Base-by-base conservation (phyloP, 2,329 filamentous ascomycete species). In the Dactylellina haptotyla region DNA sequence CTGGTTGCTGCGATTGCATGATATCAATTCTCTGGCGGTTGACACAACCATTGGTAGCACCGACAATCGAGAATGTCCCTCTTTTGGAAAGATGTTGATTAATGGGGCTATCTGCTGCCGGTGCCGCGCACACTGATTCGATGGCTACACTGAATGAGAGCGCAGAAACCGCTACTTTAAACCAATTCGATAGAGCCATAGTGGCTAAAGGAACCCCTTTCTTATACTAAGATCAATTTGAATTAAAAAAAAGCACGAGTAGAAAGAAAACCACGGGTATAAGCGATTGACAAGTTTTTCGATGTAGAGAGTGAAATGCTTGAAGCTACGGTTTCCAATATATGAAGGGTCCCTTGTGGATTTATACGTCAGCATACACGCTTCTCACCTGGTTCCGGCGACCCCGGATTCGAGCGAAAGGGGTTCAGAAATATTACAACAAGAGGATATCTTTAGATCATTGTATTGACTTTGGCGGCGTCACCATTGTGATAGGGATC, bases 11-110 rank as follows among this genome's bases (percentile, higher is more conserved):
- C 12, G 34, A 30, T 18, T 69, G 54, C 46, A 69, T 26, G 1
- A 28, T 37, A 16, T 69, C 41, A 23, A 69, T 69, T n/a, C 45
- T 34, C 30, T 34, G 37, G 16, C 64, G 25, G 20, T 67, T 54
- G 14, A 32, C 54, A 37, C 64, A 67, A 9, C 41, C 43, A 26
- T 54, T 45, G 6, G 34, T 37, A n/a, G 61, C 50, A 0, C 62
- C 62, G 14, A 45, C 39, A n/a, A 58, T 58, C 20, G 54, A 34
- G 14, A 45, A 58, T 10, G 54, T 46, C 3, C 20, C 20, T 30
- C 37, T 20, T 43, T 30, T 58, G 18, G 54, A 34, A 10, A 54
- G 10, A 16, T 23, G 3, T 28, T 23, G 18, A 37, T 43, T 39
- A 58, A 3, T 58, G 3, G 25, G n/a, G 4, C 16, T 10, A 12